Conservation (phyloP, 176 grass and related monocot genomes). For the Avena eriantha region DNA sequence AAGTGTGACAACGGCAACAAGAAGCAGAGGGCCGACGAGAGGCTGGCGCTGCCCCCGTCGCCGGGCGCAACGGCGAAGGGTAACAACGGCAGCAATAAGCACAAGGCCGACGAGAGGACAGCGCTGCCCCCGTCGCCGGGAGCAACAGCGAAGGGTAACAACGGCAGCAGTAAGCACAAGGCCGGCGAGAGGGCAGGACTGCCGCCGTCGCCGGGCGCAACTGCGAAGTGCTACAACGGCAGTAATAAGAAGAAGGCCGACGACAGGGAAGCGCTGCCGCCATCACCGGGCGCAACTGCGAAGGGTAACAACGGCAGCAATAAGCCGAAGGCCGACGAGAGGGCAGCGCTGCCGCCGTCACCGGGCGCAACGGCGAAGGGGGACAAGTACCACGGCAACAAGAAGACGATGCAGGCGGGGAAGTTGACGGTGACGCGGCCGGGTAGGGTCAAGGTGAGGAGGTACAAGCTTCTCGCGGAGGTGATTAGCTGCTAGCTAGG, state of each 20-base stretch:
- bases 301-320: conserved; percentile 4
- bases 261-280: neutral
- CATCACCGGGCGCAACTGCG: neutral
- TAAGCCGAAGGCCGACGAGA: too few species aligned
- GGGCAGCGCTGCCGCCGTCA: too few species aligned
- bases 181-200: too few species aligned
- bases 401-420: conserved; percentile 31
- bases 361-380: neutral
- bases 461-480: conserved; percentile 95
- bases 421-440: conserved; percentile 47
- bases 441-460: conserved; percentile 59
- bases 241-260: conserved; percentile 8
- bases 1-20: conserved; percentile 8
- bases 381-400: neutral
- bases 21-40: neutral
- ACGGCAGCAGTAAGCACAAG: neutral
- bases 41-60: neutral
- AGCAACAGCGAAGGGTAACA: neutral
- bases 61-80: neutral
- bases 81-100: neutral
- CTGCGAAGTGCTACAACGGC: neutral
- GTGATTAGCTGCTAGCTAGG: conserved; percentile 63
- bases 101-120: neutral
- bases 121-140: neutral
- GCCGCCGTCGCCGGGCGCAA: too few species aligned